Base-by-base conservation (phyloP, 2,329 filamentous ascomycete genomes). In the Rhynchosporium graminicola region DNA sequence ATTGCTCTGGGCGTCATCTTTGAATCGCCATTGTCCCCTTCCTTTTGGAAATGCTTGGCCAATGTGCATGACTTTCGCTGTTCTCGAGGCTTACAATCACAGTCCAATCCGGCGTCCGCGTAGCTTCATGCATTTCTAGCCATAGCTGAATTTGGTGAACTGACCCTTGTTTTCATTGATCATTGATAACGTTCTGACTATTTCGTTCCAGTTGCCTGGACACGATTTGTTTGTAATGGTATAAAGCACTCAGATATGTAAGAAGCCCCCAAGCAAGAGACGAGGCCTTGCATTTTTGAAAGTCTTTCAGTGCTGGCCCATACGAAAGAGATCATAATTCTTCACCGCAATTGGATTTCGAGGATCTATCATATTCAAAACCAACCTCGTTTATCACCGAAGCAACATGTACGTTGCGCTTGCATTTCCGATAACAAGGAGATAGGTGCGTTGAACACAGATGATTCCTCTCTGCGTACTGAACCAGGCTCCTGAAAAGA, bases 401-500 rank as follows among this genome's bases (percentile, higher is more conserved):
- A 57, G 40, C 54, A 38, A 57, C 45, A 45, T 33, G 40, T 31
- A 15, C 4, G 28, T 12, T 33, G 12, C 26, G 28, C 33, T 10
- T 20, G 4, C 6, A 20, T 20, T 46, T 33, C 54, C 42, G 33
- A 45, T 28, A 36, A 33, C 40, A 45, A n/a, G 31, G 33, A 52
- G 33, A 52, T 52, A 42, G 51, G 51, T 42, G 15, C 51, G 4
- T 54, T 28, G 20, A 29, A 45, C 15, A 45, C 54, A 20, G 26
- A 5, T 42, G n/a, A 29, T 43, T 13, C 28, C 36, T 56, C 38
- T n/a, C 28, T n/a, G 54, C 40, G 29, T 31, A 40, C 45, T 42
- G 36, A 55, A 40, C 55, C 8, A 26, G 48, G 55, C 54, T 59
- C 9, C 55, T 59, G 56, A 55, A 40, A 47, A 42, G 8, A 29